phyloP scores from a whole-genome alignment of 148 eudicot genomes.

The Amaranthus palmeri region DNA sequence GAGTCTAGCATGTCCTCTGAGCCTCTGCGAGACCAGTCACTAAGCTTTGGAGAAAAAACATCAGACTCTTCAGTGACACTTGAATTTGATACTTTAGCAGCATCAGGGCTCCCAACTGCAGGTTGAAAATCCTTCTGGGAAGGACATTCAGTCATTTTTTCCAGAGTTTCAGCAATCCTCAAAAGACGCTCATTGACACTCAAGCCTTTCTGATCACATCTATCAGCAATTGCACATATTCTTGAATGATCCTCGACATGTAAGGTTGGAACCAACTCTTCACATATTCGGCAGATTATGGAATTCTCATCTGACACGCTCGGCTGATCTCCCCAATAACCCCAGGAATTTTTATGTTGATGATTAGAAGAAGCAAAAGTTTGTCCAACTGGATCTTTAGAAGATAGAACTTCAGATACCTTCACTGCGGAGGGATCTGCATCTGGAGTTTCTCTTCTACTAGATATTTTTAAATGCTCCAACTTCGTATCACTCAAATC shows the following conservation, averaged over 20 bases:
- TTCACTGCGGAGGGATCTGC: conserved; percentile 35
- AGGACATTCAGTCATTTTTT: conserved; percentile 72
- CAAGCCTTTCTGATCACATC: conserved; percentile 94
- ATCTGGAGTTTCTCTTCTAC: conserved; percentile 32
- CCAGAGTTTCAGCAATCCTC: conserved; percentile 85
- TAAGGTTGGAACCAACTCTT: conserved; percentile 92
- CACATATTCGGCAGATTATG: conserved; percentile 97
- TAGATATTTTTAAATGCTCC: conserved; percentile 34
- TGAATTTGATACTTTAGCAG: conserved; percentile 78
- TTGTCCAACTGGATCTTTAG: conserved; percentile 52
- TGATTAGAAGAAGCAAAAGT: conserved; percentile 53
- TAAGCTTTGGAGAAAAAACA: conserved; percentile 77
- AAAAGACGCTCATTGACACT: conserved; percentile 81
- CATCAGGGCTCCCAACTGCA: conserved; percentile 79
- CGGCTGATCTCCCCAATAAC: conserved; percentile 78
- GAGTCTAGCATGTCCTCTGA: conserved; percentile 97
- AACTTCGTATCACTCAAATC: conserved; percentile 37
- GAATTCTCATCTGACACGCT: conserved; percentile 71
- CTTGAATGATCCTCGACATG: conserved; percentile 98
- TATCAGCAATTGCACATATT: conserved; percentile 92
- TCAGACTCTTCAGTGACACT: conserved; percentile 95
- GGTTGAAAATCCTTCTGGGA: conserved; percentile 69
- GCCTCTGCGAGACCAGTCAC: conserved; percentile 98
- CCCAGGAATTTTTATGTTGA: conserved; percentile 77
- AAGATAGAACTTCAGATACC: conserved; percentile 45